A percentile compares a stretch with the other conserved stretches of the same genome.
Evolutionary conservation across 2,329 filamentous ascomycete species (phyloP).

Genomic region (Dactylellina leptospora): DNA sequence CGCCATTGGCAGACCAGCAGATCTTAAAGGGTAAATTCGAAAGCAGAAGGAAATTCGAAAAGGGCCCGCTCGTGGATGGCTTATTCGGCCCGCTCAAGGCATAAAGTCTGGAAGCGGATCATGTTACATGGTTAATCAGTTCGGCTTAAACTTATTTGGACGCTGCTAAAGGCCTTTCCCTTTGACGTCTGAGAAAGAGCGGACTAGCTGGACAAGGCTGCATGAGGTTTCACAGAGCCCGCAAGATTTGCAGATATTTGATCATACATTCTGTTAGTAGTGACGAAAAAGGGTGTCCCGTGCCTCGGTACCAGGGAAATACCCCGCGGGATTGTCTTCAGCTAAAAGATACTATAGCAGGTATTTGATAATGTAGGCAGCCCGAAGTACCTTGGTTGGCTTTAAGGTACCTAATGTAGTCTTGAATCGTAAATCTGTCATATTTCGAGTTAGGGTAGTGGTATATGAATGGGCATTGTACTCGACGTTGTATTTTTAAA

Average conservation of each 20-base stretch:
- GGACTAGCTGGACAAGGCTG: neutral
- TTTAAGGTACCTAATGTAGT: neutral
- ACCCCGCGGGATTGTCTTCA: neutral
- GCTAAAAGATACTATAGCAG: neutral
- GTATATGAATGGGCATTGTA: neutral
- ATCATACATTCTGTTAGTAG: neutral
- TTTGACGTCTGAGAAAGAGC: neutral
- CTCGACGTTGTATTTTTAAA: neutral
- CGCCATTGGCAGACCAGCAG: constrained; percentile 26
- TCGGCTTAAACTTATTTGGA: neutral
- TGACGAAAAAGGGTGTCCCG: neutral
- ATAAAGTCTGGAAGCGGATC: neutral
- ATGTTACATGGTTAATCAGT: neutral
- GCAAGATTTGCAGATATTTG: too few species aligned
- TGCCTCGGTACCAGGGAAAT: constrained; percentile 1
- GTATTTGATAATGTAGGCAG: too few species aligned
- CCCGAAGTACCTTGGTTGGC: neutral
- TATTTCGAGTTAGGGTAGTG: neutral
- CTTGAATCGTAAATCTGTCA: neutral
- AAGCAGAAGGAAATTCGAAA: constrained; percentile 4
- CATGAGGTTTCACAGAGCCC: neutral
- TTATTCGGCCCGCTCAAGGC: constrained; percentile 7
- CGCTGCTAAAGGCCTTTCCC: neutral
- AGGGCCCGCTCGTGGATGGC: neutral
- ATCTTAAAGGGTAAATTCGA: neutral